Evolutionary conservation across 2,329 filamentous ascomycete genomes (phyloP).

Genomic region (Microsporum audouinii): DNA sequence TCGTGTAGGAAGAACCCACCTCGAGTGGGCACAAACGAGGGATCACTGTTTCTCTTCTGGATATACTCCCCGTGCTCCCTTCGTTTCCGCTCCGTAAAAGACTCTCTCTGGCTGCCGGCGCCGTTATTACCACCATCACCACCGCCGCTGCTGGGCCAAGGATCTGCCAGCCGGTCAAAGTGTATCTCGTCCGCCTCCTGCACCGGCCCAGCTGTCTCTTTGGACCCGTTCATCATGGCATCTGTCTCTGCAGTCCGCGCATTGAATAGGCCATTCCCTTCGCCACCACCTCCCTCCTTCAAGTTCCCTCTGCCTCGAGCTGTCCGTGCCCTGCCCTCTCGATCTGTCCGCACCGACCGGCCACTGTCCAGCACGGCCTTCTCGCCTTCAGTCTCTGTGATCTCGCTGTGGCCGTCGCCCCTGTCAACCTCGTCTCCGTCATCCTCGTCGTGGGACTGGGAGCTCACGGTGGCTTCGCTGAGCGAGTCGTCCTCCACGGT

Average conservation of each 20-base stretch:
- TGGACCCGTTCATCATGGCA: constrained; percentile 50
- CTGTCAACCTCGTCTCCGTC: constrained; percentile 51
- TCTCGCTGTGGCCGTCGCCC: constrained; percentile 23
- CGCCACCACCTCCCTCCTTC: constrained; percentile 5
- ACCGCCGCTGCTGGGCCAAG: neutral
- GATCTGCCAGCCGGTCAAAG: constrained; percentile 37
- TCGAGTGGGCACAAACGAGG: constrained; percentile 84
- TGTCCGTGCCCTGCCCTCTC: constrained; percentile 16
- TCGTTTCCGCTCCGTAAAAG: constrained; percentile 57
- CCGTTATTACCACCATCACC: constrained; percentile 11
- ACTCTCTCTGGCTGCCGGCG: constrained; percentile 37
- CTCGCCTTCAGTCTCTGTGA: neutral
- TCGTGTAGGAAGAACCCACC: constrained; percentile 98
- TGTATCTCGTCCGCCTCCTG: constrained; percentile 38
- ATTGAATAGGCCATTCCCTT: constrained; percentile 20
- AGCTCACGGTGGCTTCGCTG: constrained; percentile 49
- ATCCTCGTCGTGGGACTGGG: constrained; percentile 46
- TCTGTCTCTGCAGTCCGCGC: constrained; percentile 45
- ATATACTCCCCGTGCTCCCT: constrained; percentile 86
- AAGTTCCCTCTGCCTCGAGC: constrained; percentile 12
- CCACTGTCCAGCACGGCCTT: neutral
- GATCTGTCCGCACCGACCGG: constrained; percentile 4
- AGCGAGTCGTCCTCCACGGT: constrained; percentile 50
- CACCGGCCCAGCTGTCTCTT: constrained; percentile 31
- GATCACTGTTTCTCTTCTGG: constrained; percentile 76